These are phyloP conservation scores for Phytopythium aichiense DNA, from an alignment of 352 stramenopile species.

Conservation along the genomic window DNA sequence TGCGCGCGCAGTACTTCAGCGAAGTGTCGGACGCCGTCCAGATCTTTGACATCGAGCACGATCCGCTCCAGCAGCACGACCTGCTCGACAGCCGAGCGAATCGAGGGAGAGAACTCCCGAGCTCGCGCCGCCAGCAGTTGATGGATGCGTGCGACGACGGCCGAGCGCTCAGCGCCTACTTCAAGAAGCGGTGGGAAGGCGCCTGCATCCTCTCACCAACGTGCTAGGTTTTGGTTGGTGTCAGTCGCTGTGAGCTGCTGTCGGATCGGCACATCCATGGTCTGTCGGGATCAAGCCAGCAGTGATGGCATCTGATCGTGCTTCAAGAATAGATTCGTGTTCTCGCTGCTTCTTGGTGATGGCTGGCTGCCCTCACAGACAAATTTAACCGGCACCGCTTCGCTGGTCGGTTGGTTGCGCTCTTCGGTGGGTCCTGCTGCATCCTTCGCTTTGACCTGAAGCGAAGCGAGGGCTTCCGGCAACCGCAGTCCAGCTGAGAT, in stretches of 20 bases:
- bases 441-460: background rate
- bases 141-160: slow-evolving; percentile 34
- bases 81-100: slow-evolving; percentile 23
- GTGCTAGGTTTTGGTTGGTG: slow-evolving; percentile 8
- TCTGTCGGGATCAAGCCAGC: background rate
- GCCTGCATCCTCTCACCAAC: slow-evolving; percentile 31
- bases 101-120: slow-evolving; percentile 8
- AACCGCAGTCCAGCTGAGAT: slow-evolving; percentile 15
- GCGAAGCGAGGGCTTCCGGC: background rate
- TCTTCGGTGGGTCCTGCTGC: background rate
- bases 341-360: background rate
- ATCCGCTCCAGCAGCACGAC: slow-evolving; percentile 39
- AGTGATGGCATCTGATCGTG: background rate
- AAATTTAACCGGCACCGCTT: background rate
- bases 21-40: slow-evolving; percentile 46
- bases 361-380: background rate
- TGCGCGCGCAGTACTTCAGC: slow-evolving; percentile 49
- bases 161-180: slow-evolving; percentile 42
- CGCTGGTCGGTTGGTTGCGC: background rate
- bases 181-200: slow-evolving; percentile 42
- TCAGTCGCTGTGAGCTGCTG: background rate
- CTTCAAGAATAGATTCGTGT: slow-evolving; percentile 2
- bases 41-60: slow-evolving; percentile 39
- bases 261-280: background rate
- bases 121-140: slow-evolving; percentile 21